Conservation (phyloP, 2,329 filamentous ascomycete genomes). For the Gnomoniopsis smithogilvyi region DNA sequence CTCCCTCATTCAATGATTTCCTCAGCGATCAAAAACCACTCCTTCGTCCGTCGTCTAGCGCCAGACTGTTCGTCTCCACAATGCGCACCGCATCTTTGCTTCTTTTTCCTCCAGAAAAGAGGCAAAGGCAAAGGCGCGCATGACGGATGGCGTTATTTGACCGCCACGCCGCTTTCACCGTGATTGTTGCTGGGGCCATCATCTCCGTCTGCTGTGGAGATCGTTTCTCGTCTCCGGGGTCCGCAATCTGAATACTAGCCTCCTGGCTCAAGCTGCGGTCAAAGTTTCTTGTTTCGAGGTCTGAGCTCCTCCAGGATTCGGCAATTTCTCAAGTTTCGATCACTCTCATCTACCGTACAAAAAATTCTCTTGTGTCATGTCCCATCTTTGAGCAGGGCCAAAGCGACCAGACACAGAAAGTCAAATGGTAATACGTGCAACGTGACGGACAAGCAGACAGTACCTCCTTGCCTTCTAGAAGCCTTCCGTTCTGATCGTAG, state of each 20-base stretch:
- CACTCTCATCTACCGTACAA: neutral
- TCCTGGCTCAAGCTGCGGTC: neutral
- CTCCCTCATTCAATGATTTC: no score
- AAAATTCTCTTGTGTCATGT: neutral
- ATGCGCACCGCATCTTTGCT: neutral
- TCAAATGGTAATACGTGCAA: neutral
- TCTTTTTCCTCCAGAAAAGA: neutral
- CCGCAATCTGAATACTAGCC: neutral
- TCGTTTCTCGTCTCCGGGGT: neutral
- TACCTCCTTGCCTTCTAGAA: neutral
- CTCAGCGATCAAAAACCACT: no score
- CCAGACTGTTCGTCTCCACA: no score
- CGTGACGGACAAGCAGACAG: neutral
- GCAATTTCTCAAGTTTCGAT: neutral
- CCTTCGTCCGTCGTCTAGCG: no score
- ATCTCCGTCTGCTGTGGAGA: constrained; percentile 16
- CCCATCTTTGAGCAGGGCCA: no score
- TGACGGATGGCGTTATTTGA: constrained; percentile 2
- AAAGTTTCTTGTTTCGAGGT: neutral
- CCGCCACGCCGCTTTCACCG: constrained; percentile 5
- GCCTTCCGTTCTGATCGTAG: neutral
- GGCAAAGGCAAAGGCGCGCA: neutral
- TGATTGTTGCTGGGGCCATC: constrained; percentile 12
- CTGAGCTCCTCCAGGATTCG: neutral
- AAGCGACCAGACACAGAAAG: neutral